A percentile compares a stretch with the other conserved stretches of the same genome.
These are phyloP conservation scores for Warburgia ugandensis DNA, from an alignment of 164 flowering plant genomes.

Conservation along the genomic window DNA sequence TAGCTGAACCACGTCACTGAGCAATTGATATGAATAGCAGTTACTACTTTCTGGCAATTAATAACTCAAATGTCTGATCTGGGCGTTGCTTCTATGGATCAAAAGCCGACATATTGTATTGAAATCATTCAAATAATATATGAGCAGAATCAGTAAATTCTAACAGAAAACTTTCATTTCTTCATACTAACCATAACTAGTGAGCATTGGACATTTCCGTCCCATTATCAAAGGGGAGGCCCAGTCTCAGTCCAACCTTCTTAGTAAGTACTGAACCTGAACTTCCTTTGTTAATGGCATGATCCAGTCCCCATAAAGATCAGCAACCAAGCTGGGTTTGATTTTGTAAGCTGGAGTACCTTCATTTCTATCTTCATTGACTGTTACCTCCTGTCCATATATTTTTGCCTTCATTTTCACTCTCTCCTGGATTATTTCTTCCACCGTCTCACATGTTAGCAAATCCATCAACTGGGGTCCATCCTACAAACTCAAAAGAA, in stretches of 20 bases:
- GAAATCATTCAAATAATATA: too few species aligned
- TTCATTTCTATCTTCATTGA: slow-evolving; percentile 16
- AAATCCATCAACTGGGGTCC: slow-evolving; percentile 43
- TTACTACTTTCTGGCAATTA: too few species aligned
- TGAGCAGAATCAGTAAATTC: too few species aligned
- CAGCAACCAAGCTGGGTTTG: slow-evolving; percentile 70
- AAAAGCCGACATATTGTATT: too few species aligned
- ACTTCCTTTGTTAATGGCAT: slow-evolving; percentile 96
- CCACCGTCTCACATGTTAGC: slow-evolving; percentile 71
- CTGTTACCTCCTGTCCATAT: slow-evolving; percentile 54
- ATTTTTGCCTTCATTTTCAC: slow-evolving; percentile 73
- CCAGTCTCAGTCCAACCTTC: slow-evolving; percentile 75
- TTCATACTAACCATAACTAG: too few species aligned
- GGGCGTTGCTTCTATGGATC: too few species aligned
- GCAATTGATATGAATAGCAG: too few species aligned
- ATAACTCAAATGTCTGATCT: too few species aligned
- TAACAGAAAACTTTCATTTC: too few species aligned
- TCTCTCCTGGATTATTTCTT: slow-evolving; percentile 54
- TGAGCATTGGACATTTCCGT: too few species aligned
- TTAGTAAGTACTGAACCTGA: slow-evolving; percentile 68
- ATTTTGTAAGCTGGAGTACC: slow-evolving; percentile 62
- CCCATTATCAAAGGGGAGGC: too few species aligned
- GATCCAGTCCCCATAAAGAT: slow-evolving; percentile 83
- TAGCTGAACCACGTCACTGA: too few species aligned
- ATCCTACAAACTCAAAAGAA: slow-evolving; percentile 44